A percentile compares a stretch with the other conserved stretches of the same genome.
Conservation (phyloP, 2,329 filamentous ascomycete species). For the Sporothrix inflata region DNA sequence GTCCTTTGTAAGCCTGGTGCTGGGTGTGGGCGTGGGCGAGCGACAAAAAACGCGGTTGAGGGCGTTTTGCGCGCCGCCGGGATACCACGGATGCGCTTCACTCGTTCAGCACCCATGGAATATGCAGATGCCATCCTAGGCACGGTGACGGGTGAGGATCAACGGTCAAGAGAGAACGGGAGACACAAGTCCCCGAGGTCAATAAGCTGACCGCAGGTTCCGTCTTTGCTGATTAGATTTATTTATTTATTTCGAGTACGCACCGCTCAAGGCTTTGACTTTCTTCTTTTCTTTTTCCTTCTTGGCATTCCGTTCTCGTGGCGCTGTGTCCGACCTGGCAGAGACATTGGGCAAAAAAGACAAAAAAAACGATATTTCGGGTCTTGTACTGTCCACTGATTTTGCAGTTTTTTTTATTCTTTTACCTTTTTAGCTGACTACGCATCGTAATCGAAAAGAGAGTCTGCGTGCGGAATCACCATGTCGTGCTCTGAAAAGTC, state of each 20-base stretch:
- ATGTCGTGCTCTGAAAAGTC: not conserved
- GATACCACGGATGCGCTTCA: not conserved
- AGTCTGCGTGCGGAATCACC: not conserved
- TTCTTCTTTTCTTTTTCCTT: not conserved
- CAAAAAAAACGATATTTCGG: not conserved
- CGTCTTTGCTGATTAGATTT: not conserved
- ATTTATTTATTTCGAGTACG: not conserved
- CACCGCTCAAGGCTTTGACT: not conserved
- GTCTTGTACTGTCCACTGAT: not conserved
- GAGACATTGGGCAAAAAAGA: not conserved
- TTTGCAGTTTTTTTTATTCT: not conserved
- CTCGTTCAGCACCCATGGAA: not conserved
- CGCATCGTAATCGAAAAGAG: not conserved
- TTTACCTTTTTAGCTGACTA: not conserved
- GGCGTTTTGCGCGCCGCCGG: not conserved
- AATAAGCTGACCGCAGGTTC: constrained; percentile 18
- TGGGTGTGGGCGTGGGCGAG: not conserved
- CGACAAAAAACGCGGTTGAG: not conserved
- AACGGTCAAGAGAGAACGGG: constrained; percentile 7
- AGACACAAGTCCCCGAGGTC: constrained; percentile 5
- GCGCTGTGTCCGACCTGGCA: not conserved
- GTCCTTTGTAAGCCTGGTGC: constrained; percentile 17
- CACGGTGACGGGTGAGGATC: not conserved
- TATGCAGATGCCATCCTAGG: not conserved
- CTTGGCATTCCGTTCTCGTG: constrained; percentile 11